phyloP scores from a whole-genome alignment of 73 alveolate species.

The Paramecium sexaurelia region DNA sequence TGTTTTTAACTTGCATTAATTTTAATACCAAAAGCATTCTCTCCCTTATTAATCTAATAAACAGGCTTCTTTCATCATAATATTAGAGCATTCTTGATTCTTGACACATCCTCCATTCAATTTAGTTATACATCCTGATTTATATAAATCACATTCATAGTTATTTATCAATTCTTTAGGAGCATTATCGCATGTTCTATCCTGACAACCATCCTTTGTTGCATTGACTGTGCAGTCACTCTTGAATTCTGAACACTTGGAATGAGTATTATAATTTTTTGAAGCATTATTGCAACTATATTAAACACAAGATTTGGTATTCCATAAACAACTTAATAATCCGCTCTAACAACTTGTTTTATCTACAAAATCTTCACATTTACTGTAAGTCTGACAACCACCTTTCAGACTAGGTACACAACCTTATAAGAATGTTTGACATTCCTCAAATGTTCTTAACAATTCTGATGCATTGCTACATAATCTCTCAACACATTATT shows the following conservation, averaged over 20 bases:
- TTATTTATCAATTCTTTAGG: background rate
- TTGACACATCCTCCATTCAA: background rate
- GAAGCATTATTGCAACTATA: background rate
- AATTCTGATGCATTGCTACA: constrained; percentile 30
- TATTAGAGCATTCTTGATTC: background rate
- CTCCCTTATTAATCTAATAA: background rate
- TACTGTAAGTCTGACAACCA: background rate
- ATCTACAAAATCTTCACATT: background rate
- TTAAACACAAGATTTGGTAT: background rate
- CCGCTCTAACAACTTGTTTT: background rate
- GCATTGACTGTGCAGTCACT: constrained; percentile 19
- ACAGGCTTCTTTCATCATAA: background rate
- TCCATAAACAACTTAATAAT: background rate
- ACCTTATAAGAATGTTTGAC: background rate
- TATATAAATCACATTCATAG: background rate
- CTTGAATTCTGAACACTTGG: background rate
- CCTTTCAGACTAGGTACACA: constrained; percentile 5
- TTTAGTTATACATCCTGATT: constrained; percentile 9
- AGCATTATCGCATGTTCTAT: constrained; percentile 38
- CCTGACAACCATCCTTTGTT: constrained; percentile 15
- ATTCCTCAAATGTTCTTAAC: background rate
- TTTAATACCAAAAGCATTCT: background rate
- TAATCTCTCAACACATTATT: background rate
- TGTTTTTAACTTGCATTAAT: background rate
- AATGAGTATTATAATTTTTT: background rate